Percentiles rank a stretch among this genome's conserved stretches.
Evolutionary conservation across 2,329 filamentous ascomycete species (phyloP).

Genomic region (Phialophora tarda): DNA sequence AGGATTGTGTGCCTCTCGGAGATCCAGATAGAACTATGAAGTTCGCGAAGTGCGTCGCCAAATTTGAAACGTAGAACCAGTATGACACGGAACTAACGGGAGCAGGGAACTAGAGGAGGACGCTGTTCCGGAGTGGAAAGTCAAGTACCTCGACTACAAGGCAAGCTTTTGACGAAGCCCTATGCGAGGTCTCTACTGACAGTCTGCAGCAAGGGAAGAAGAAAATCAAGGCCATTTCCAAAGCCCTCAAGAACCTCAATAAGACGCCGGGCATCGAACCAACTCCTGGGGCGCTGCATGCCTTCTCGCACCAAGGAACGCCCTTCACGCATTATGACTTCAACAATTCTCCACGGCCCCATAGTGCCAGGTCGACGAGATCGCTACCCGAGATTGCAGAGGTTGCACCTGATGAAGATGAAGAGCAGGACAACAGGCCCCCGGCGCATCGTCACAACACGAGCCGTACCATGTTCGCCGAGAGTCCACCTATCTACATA

Average conservation of each 20-base stretch:
- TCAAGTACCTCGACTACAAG: conserved; percentile 96
- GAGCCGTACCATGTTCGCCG: conserved; percentile 40
- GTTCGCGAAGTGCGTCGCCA: conserved; percentile 63
- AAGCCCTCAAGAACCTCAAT: conserved; percentile 69
- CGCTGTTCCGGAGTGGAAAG: conserved; percentile 90
- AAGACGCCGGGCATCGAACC: conserved; percentile 51
- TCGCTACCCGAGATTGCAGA: conserved; percentile 32
- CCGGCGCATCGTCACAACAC: conserved; percentile 33
- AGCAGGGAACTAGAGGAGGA: conserved; percentile 79
- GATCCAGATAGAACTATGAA: conserved; percentile 55
- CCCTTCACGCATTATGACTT: conserved; percentile 41
- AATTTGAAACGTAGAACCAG: conserved; percentile 32
- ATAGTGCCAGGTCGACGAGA: conserved; percentile 16
- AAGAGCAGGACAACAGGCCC: conserved; percentile 24
- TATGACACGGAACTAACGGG: conserved; percentile 35
- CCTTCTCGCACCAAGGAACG: conserved; percentile 24
- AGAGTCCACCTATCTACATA: conserved; percentile 47
- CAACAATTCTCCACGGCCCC: conserved; percentile 22
- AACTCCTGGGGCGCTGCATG: conserved; percentile 24
- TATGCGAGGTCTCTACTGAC: conserved; percentile 23
- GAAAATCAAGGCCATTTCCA: conserved; percentile 80
- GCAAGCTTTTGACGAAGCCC: conserved; percentile 41
- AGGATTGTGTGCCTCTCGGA: not conserved
- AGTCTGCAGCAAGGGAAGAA: conserved; percentile 74
- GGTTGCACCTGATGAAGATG: conserved; percentile 28